Evolutionary conservation across 2,329 filamentous ascomycete genomes (phyloP).

Genomic region (Stemphylium vesicarium): DNA sequence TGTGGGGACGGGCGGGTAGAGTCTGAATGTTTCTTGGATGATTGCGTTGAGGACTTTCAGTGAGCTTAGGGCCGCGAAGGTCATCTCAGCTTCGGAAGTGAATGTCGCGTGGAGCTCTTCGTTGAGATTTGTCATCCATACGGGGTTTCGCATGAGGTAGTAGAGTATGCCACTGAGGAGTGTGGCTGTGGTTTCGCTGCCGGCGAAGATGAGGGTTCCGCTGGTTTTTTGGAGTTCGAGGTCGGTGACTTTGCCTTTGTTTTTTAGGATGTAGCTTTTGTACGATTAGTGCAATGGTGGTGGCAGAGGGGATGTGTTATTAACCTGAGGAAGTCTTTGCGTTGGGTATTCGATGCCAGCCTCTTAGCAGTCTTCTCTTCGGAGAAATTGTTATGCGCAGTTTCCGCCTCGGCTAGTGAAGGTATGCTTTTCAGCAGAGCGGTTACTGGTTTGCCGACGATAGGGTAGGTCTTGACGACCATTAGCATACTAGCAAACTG

Average conservation of each 20-base stretch:
- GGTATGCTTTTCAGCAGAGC: slow-evolving; percentile 13
- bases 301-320: not conserved
- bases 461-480: slow-evolving; percentile 14
- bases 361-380: slow-evolving; percentile 19
- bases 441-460: slow-evolving; percentile 13
- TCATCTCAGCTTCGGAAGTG: slow-evolving; percentile 18
- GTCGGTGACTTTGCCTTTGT: slow-evolving; percentile 27
- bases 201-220: slow-evolving; percentile 46
- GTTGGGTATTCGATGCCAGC: slow-evolving; percentile 19
- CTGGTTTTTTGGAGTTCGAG: slow-evolving; percentile 45
- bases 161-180: slow-evolving; percentile 25
- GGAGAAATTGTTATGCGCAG: slow-evolving; percentile 16
- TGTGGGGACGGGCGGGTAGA: slow-evolving; percentile 23
- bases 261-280: slow-evolving; percentile 19
- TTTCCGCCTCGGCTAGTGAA: slow-evolving; percentile 6
- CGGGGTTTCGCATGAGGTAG: slow-evolving; percentile 21
- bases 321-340: slow-evolving; percentile 28
- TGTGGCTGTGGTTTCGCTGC: slow-evolving; percentile 48
- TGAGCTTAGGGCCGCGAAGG: slow-evolving; percentile 16
- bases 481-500: slow-evolving; percentile 12
- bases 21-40: slow-evolving; percentile 26
- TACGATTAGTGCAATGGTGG: not conserved
- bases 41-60: slow-evolving; percentile 25
- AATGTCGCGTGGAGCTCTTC: slow-evolving; percentile 23
- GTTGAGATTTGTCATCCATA: slow-evolving; percentile 13